Evolutionary conservation across 148 eudicot genomes (phyloP).

Genomic region (Rhododendron vialii): DNA sequence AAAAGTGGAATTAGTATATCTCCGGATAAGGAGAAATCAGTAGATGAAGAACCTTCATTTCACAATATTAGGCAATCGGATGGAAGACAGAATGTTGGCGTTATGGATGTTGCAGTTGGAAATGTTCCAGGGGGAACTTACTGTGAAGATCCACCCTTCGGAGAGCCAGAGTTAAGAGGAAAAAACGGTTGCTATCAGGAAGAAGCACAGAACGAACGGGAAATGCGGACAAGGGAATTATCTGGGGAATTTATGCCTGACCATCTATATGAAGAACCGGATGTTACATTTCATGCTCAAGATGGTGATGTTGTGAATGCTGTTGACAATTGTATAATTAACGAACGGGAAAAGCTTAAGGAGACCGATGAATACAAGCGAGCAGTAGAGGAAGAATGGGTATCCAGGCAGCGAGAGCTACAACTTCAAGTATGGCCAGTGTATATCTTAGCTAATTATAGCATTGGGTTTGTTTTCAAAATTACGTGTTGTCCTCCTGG

Average conservation of each 20-base stretch:
- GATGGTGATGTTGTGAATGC: constrained; percentile 11
- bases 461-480: neutral
- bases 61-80: neutral
- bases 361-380: constrained; percentile 85
- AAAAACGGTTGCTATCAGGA: neutral
- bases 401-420: constrained; percentile 56
- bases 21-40: neutral
- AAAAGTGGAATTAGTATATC: neutral
- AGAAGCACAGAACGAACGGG: neutral
- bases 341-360: constrained; percentile 71
- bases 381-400: constrained; percentile 79
- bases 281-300: constrained; percentile 5
- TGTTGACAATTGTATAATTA: constrained; percentile 32
- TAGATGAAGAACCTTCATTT: constrained; percentile 1
- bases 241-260: neutral
- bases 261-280: neutral
- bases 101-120: neutral
- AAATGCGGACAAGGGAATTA: neutral
- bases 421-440: constrained; percentile 50
- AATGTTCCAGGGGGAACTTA: neutral
- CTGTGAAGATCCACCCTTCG: neutral
- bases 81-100: constrained; percentile 12
- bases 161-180: neutral
- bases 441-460: neutral
- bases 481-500: neutral